Conservation (phyloP, 305 asterid genomes). For the Nicotiana rustica region DNA sequence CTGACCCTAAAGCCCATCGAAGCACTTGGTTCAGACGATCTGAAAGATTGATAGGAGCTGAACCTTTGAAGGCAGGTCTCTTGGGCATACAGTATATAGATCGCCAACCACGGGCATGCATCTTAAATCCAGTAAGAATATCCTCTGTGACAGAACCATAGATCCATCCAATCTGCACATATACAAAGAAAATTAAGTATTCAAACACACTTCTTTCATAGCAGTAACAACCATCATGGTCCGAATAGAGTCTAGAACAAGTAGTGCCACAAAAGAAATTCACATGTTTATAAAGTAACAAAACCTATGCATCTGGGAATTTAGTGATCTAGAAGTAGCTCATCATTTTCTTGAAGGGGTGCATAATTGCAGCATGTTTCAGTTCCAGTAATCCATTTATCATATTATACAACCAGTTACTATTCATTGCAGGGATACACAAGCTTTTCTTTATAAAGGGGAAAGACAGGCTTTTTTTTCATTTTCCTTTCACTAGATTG, state of each 20-base stretch:
- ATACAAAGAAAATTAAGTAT: neutral
- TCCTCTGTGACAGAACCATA: slow-evolving; percentile 97
- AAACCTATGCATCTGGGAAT: slow-evolving; percentile 14
- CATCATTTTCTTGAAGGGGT: slow-evolving; percentile 6
- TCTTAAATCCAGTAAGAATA: slow-evolving; percentile 98
- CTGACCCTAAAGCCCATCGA: slow-evolving; percentile 98
- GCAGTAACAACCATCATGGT: neutral
- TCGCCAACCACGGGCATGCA: slow-evolving; percentile 99
- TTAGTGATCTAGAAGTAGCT: slow-evolving; percentile 10
- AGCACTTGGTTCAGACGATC: slow-evolving; percentile 98
- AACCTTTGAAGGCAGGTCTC: slow-evolving; percentile 95
- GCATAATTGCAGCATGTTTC: neutral
- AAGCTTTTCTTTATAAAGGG: neutral
- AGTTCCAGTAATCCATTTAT: neutral
- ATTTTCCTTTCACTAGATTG: slow-evolving; percentile 13
- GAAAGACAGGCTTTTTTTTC: neutral
- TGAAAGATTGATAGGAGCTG: slow-evolving; percentile 96
- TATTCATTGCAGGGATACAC: neutral
- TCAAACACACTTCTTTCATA: neutral
- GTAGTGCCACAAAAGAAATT: slow-evolving; percentile 4
- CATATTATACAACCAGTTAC: neutral
- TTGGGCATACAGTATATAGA: slow-evolving; percentile 96
- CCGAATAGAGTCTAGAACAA: neutral
- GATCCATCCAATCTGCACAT: slow-evolving; percentile 94
- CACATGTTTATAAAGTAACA: neutral